Conservation (phyloP, 2,329 filamentous ascomycete genomes). For the Aspergillus aculeatinus region DNA sequence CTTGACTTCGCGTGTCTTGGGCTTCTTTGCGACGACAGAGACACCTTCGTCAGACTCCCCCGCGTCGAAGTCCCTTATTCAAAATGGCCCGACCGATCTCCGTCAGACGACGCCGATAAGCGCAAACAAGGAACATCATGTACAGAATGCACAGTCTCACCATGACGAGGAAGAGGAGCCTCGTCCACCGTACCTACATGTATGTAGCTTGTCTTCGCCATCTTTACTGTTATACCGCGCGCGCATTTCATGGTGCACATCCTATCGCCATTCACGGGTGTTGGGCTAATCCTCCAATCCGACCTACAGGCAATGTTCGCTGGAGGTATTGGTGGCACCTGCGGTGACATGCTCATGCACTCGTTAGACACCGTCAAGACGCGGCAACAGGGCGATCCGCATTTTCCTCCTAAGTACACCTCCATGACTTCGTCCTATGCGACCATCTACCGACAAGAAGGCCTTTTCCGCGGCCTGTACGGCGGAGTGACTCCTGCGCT, state of each 20-base stretch:
- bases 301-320: slow-evolving; percentile 80
- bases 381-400: slow-evolving; percentile 91
- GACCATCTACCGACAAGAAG: slow-evolving; percentile 91
- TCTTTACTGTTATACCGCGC: background rate
- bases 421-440: slow-evolving; percentile 87
- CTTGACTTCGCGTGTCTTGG: slow-evolving; percentile 55
- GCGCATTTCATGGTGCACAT: background rate
- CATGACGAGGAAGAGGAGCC: slow-evolving; percentile 55
- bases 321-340: slow-evolving; percentile 86
- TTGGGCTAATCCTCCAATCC: slow-evolving; percentile 14
- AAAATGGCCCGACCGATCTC: slow-evolving; percentile 18
- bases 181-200: slow-evolving; percentile 64
- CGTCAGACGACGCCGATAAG: slow-evolving; percentile 16
- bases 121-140: slow-evolving; percentile 15
- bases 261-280: background rate
- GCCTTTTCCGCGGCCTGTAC: slow-evolving; percentile 80
- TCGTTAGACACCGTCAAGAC: slow-evolving; percentile 98
- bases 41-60: slow-evolving; percentile 29
- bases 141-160: slow-evolving; percentile 40
- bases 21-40: slow-evolving; percentile 50
- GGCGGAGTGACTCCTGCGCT: slow-evolving; percentile 91
- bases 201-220: slow-evolving; percentile 42
- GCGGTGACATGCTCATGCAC: slow-evolving; percentile 97
- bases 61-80: slow-evolving; percentile 30
- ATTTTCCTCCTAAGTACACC: slow-evolving; percentile 88